phyloP scores from a whole-genome alignment of 495 filamentous ascomycete genomes.

The Xylaria acuta region DNA sequence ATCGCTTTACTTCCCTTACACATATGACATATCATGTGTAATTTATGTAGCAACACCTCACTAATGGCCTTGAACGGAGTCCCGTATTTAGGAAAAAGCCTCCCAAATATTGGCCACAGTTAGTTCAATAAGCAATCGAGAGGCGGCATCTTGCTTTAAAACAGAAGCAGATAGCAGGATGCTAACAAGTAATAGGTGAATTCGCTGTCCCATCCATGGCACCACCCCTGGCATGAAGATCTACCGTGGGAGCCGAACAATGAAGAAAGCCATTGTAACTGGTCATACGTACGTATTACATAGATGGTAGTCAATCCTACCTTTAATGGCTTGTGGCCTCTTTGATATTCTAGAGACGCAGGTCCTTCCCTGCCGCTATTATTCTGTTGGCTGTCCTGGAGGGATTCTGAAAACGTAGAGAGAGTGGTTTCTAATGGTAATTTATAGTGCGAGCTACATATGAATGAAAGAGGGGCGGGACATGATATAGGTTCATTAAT shows the following conservation, averaged over 20 bases:
- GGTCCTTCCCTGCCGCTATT: conserved; percentile 53
- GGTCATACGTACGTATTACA: too few species aligned
- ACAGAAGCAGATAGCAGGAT: conserved; percentile 42
- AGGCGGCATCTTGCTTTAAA: conserved; percentile 44
- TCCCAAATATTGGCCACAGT: not conserved
- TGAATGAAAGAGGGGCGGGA: too few species aligned
- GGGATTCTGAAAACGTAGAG: not conserved
- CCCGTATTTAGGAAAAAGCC: not conserved
- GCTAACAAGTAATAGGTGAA: conserved; percentile 32
- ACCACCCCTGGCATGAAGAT: conserved; percentile 43
- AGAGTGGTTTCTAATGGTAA: not conserved
- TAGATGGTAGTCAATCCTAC: not conserved
- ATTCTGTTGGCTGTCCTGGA: not conserved
- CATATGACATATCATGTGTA: not conserved
- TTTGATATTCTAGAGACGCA: conserved; percentile 52
- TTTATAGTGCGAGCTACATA: not conserved
- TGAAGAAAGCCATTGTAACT: too few species aligned
- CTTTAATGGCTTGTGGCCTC: not conserved
- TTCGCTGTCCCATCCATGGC: conserved; percentile 26
- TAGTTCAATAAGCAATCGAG: conserved; percentile 32
- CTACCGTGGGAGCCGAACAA: conserved; percentile 58
- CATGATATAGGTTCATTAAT: too few species aligned
- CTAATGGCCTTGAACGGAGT: not conserved
- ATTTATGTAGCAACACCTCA: not conserved
- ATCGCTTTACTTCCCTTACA: not conserved